These are phyloP conservation scores for Aureobasidium subglaciale DNA, from an alignment of 2,329 filamentous ascomycete genomes.

Conservation along the genomic window DNA sequence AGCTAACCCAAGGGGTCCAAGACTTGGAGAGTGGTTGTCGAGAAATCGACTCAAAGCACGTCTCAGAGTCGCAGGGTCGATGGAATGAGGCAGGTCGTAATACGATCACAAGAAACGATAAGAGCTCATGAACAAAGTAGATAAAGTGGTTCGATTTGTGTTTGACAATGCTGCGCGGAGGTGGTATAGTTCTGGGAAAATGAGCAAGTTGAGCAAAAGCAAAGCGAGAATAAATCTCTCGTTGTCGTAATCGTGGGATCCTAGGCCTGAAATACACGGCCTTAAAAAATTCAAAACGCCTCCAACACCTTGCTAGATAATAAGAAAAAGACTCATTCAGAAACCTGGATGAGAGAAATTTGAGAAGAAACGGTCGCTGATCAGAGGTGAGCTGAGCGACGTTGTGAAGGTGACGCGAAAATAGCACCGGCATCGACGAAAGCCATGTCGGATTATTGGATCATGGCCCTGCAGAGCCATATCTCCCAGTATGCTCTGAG, in stretches of 20 bases:
- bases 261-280: background rate
- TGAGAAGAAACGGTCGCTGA: background rate
- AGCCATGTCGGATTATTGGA: conserved; percentile 2
- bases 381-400: background rate
- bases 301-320: conserved; percentile 13
- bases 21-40: background rate
- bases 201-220: background rate
- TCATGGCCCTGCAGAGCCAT: conserved; percentile 37
- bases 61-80: background rate
- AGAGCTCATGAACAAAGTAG: too few species aligned
- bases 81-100: too few species aligned
- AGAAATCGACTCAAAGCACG: background rate
- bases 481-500: conserved; percentile 55
- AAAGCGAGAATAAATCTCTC: background rate
- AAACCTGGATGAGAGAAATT: background rate
- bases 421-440: too few species aligned
- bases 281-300: conserved; percentile 9
- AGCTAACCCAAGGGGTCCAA: background rate
- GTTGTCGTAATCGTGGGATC: background rate
- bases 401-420: too few species aligned
- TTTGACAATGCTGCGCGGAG: background rate
- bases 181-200: conserved; percentile 6
- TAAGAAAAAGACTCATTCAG: background rate
- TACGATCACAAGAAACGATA: too few species aligned
- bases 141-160: too few species aligned